Conservation (phyloP, 306 rosid genomes). For the Fragaria iinumae region DNA sequence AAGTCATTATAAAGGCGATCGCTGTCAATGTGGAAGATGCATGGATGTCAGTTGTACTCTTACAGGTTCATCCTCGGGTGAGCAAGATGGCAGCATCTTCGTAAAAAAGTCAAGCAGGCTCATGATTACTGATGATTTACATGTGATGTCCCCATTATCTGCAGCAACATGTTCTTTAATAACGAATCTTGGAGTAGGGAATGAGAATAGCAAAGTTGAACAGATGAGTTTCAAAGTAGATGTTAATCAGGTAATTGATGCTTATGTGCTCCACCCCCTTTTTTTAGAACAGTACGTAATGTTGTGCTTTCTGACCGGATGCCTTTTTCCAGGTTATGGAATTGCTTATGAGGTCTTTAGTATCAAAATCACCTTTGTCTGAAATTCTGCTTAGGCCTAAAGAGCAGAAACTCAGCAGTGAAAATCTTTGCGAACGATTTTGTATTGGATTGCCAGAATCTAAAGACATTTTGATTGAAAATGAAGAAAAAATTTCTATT, state of each 20-base stretch:
- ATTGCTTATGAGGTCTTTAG: constrained; percentile 3
- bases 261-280: background rate
- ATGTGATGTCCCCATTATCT: background rate
- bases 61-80: background rate
- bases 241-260: background rate
- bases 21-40: background rate
- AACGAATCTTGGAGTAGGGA: background rate
- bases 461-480: background rate
- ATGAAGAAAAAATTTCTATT: background rate
- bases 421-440: background rate
- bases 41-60: background rate
- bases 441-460: background rate
- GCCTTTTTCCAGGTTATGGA: background rate
- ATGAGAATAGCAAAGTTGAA: no score
- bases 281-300: background rate
- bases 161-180: no score
- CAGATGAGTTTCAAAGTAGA: background rate
- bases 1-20: background rate
- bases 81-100: background rate
- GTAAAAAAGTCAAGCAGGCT: background rate
- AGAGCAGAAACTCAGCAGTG: background rate
- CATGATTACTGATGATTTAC: background rate
- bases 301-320: background rate
- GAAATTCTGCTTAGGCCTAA: constrained; percentile 3
- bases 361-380: constrained; percentile 13